Percentiles rank a stretch among this genome's conserved stretches.
These are phyloP conservation scores for Fusarium chlamydosporum DNA, from an alignment of 2,329 filamentous ascomycete genomes.

Conservation along the genomic window DNA sequence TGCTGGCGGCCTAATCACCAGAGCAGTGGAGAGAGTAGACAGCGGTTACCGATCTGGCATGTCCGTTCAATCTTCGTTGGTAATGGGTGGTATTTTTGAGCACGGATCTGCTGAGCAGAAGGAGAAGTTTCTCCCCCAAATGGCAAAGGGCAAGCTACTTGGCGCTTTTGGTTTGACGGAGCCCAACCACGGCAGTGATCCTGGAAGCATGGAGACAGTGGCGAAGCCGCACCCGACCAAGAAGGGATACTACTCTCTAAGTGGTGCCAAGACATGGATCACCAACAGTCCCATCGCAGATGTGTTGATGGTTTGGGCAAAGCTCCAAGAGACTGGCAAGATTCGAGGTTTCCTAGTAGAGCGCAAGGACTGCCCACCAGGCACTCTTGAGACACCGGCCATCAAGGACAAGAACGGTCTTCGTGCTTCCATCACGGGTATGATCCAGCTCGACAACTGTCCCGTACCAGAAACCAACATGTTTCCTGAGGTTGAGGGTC, in stretches of 20 bases:
- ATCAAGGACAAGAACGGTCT: conserved; percentile 97
- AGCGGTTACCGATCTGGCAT: conserved; percentile 93
- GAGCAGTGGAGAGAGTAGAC: conserved; percentile 91
- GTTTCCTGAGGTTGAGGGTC: conserved; percentile 90
- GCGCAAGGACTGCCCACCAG: conserved; percentile 84
- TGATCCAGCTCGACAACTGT: conserved; percentile 95
- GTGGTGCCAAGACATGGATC: conserved; percentile 93
- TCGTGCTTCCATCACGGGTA: conserved; percentile 92
- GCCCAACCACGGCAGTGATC: conserved; percentile 93
- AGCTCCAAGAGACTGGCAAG: conserved; percentile 90
- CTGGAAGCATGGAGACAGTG: conserved; percentile 88
- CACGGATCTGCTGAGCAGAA: conserved; percentile 91
- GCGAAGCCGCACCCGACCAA: conserved; percentile 89
- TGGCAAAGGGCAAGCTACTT: conserved; percentile 86
- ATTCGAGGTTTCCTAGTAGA: conserved; percentile 95
- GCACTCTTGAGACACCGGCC: conserved; percentile 89
- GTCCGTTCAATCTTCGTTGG: conserved; percentile 93
- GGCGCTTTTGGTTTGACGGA: conserved; percentile 93
- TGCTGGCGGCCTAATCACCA: conserved; percentile 89
- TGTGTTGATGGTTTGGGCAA: conserved; percentile 91
- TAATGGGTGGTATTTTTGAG: conserved; percentile 92
- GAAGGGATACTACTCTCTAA: conserved; percentile 83
- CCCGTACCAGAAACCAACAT: conserved; percentile 93
- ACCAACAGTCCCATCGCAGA: conserved; percentile 94
- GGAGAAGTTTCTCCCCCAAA: conserved; percentile 81